phyloP scores from a whole-genome alignment of 2,329 filamentous ascomycete species.

The Dothidotthia symphoricarpi region DNA sequence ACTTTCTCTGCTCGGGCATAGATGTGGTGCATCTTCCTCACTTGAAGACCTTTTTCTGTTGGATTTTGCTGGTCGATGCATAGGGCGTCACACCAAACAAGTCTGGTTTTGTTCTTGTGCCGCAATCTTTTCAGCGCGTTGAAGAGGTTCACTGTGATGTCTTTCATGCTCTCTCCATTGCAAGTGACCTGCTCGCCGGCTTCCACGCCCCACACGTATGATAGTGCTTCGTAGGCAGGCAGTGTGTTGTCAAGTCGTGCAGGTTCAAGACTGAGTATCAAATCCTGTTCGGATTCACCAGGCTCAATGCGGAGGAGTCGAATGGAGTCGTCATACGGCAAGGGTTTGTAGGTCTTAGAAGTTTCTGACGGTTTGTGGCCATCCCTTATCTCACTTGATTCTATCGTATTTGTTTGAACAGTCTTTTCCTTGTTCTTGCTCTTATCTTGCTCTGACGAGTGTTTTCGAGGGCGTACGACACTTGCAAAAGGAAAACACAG shows the following conservation, averaged over 20 bases:
- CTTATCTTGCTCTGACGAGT: too few relatives aligned
- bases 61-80: constrained; percentile 18
- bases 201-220: constrained; percentile 15
- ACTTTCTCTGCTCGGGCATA: constrained; percentile 9
- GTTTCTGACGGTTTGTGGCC: not conserved
- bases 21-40: constrained; percentile 11
- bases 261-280: constrained; percentile 9
- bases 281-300: not conserved
- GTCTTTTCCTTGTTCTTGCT: too few relatives aligned
- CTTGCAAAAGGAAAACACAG: too few relatives aligned
- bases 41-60: constrained; percentile 11
- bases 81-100: constrained; percentile 15
- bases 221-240: constrained; percentile 13
- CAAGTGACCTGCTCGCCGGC: not conserved
- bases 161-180: not conserved
- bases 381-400: too few relatives aligned
- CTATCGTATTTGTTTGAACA: too few relatives aligned
- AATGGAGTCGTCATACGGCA: constrained; percentile 9
- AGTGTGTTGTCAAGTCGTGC: constrained; percentile 3
- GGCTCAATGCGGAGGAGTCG: constrained; percentile 14
- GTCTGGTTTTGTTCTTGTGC: not conserved
- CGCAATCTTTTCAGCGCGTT: constrained; percentile 11
- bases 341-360: not conserved
- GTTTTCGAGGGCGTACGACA: too few relatives aligned
- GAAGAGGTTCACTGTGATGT: constrained; percentile 7